These are phyloP conservation scores for Debaryomyces nepalensis DNA, from an alignment of 1,139 yeast species.

Conservation along the genomic window DNA sequence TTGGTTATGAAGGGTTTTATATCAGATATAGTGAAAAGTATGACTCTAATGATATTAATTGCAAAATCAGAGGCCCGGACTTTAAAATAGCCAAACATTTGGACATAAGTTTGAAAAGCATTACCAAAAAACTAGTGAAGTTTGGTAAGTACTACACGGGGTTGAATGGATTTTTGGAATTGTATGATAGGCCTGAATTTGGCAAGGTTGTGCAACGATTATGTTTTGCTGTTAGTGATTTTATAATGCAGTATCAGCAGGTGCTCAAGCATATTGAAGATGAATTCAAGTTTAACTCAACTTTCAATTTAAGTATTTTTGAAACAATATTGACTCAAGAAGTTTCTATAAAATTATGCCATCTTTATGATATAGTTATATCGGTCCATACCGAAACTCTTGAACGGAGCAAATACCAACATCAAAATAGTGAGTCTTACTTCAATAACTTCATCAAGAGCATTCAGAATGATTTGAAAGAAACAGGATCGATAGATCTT, in stretches of 20 bases:
- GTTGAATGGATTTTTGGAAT: conserved; percentile 57
- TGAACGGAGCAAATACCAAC: conserved; percentile 21
- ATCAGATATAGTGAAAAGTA: conserved; percentile 69
- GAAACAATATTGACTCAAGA: conserved; percentile 40
- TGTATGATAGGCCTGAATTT: conserved; percentile 55
- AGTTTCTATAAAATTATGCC: conserved; percentile 43
- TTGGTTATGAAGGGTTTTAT: conserved; percentile 82
- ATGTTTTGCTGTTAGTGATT: conserved; percentile 59
- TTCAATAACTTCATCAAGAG: conserved; percentile 43
- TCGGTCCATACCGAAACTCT: conserved; percentile 47
- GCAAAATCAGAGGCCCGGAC: conserved; percentile 69
- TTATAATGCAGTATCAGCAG: conserved; percentile 53
- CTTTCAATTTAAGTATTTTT: conserved; percentile 38
- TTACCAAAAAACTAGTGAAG: conserved; percentile 64
- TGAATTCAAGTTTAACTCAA: conserved; percentile 50
- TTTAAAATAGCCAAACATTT: conserved; percentile 72
- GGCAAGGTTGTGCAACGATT: conserved; percentile 81
- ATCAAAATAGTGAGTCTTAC: conserved; percentile 30
- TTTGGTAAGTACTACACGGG: conserved; percentile 68
- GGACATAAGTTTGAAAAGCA: conserved; percentile 74
- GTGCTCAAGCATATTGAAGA: conserved; percentile 58
- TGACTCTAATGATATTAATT: conserved; percentile 43
- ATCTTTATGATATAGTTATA: conserved; percentile 59
- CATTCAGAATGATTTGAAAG: conserved; percentile 46
- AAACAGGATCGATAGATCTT: conserved; percentile 50